Percentiles rank a stretch among this genome's conserved stretches.
Conservation (phyloP, 768 basidiomycete genomes). For the Xerocomellus amylosporus region DNA sequence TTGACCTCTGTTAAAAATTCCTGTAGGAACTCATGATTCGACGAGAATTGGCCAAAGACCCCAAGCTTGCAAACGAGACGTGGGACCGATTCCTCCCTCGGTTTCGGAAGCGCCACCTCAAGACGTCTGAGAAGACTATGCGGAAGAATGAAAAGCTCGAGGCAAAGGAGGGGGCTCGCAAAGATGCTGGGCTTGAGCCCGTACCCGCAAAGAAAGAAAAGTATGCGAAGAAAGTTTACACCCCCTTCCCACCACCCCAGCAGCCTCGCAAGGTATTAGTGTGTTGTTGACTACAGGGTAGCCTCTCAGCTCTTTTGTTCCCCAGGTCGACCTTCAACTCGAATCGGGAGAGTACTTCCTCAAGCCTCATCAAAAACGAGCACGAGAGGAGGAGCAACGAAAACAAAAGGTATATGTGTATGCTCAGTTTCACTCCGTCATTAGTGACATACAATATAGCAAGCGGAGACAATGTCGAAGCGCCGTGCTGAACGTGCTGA, state of each 20-base stretch:
- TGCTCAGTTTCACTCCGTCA: not conserved
- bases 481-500: constrained; percentile 80
- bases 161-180: constrained; percentile 59
- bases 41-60: constrained; percentile 96
- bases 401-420: constrained; percentile 56
- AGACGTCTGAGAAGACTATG: constrained; percentile 89
- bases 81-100: constrained; percentile 98
- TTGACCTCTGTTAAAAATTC: not conserved
- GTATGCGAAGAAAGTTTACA: constrained; percentile 85
- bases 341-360: constrained; percentile 99
- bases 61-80: constrained; percentile 86
- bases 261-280: constrained; percentile 80
- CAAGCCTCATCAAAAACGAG: constrained; percentile 83
- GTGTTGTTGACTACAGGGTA: not conserved
- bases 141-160: constrained; percentile 78
- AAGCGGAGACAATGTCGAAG: constrained; percentile 70
- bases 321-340: constrained; percentile 84
- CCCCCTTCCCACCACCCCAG: constrained; percentile 98
- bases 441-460: constrained; percentile 43
- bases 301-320: constrained; percentile 7
- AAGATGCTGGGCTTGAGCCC: constrained; percentile 62
- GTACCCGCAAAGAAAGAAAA: constrained; percentile 41
- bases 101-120: constrained; percentile 91
- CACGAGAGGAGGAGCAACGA: constrained; percentile 63
- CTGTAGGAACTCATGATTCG: constrained; percentile 95